Conservation (phyloP, 148 eudicot genomes). For the Rhododendron mucronatum region DNA sequence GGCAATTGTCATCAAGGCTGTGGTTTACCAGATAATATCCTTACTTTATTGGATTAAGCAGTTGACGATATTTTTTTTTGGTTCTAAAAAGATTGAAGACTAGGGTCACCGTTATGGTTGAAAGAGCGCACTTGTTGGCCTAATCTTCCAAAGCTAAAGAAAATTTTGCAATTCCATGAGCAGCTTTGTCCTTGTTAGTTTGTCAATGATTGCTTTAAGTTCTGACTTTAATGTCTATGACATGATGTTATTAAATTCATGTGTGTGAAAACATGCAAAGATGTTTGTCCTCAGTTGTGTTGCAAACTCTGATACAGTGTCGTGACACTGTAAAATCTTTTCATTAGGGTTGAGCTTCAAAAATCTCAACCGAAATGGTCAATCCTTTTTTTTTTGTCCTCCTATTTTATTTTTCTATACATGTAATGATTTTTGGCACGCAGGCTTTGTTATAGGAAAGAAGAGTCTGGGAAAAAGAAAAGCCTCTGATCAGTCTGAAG, state of each 20-base stretch:
- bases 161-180: not conserved
- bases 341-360: not conserved
- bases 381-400: not conserved
- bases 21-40: not conserved
- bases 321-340: not conserved
- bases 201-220: not conserved
- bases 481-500: conserved; percentile 24
- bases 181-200: not conserved
- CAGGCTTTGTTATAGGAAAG: conserved; percentile 86
- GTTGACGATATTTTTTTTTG: not conserved
- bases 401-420: not conserved
- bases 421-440: not conserved
- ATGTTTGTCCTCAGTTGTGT: not conserved
- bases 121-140: not conserved
- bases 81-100: not conserved
- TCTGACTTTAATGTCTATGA: not conserved
- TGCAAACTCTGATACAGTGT: not conserved
- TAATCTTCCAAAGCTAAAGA: not conserved
- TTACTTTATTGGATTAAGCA: not conserved
- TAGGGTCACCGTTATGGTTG: not conserved
- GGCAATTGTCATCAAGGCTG: not conserved
- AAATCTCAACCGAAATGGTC: not conserved
- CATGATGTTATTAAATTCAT: not conserved
- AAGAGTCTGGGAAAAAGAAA: conserved; percentile 30
- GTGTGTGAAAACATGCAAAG: not conserved